These are phyloP conservation scores for Clitocybe nebularis DNA, from an alignment of 1,284 basidiomycete genomes.

Conservation along the genomic window DNA sequence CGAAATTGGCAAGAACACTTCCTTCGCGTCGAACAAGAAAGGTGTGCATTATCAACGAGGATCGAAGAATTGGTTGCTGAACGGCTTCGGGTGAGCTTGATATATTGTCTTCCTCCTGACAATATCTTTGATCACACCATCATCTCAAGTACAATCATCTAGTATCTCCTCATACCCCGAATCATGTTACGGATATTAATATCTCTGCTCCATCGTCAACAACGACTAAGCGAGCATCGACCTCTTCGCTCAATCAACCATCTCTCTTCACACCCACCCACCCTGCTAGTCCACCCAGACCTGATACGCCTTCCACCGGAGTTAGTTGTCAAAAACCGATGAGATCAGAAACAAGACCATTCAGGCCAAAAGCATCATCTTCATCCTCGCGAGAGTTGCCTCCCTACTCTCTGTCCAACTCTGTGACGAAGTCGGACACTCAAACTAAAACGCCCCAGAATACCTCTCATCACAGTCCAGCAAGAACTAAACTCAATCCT, in stretches of 20 bases:
- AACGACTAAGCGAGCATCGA: constrained; percentile 19
- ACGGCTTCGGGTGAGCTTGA: constrained; percentile 33
- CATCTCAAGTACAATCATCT: constrained; percentile 12
- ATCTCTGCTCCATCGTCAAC: constrained; percentile 26
- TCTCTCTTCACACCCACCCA: constrained; percentile 22
- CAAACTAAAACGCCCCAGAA: constrained; percentile 11
- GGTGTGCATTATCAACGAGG: constrained; percentile 47
- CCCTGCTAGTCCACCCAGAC: constrained; percentile 18
- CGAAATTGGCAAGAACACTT: constrained; percentile 73
- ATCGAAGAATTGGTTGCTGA: constrained; percentile 54
- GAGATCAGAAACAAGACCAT: constrained; percentile 10
- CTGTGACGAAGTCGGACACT: not conserved
- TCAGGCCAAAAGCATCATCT: constrained; percentile 5
- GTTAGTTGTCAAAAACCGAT: constrained; percentile 9
- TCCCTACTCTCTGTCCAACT: constrained; percentile 4
- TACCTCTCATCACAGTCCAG: constrained; percentile 7
- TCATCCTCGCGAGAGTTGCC: constrained; percentile 5
- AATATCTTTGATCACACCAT: not conserved
- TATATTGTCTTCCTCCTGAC: not conserved
- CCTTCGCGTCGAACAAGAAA: constrained; percentile 60
- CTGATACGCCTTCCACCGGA: constrained; percentile 14
- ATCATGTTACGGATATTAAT: constrained; percentile 15
- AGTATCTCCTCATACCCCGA: constrained; percentile 14
- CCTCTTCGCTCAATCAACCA: constrained; percentile 22
- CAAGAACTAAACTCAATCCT: constrained; percentile 9